A percentile compares a stretch with the other conserved stretches of the same genome.
Evolutionary conservation across 306 rosid genomes (phyloP).

Genomic region (Lathyrus aphaca): DNA sequence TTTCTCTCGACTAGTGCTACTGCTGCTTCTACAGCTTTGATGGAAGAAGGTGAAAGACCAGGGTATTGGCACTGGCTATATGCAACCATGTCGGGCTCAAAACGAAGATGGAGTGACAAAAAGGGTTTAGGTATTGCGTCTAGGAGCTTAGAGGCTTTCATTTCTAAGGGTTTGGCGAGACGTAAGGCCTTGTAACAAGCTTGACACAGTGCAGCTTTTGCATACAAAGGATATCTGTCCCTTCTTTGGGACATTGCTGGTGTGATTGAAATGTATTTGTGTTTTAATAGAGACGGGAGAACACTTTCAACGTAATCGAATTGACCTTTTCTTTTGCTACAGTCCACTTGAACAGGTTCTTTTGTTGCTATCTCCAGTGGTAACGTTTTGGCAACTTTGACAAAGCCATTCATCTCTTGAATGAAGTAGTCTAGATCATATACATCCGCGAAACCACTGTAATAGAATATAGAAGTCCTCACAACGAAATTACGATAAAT

Average conservation of each 20-base stretch:
- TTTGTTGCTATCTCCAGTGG: constrained; percentile 68
- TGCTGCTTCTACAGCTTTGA: constrained; percentile 70
- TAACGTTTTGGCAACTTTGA: constrained; percentile 70
- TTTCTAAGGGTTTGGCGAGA: constrained; percentile 71
- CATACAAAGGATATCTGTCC: constrained; percentile 86
- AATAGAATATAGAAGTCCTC: constrained; percentile 24
- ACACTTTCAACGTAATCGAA: constrained; percentile 87
- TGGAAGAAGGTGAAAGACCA: constrained; percentile 62
- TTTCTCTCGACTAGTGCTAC: constrained; percentile 72
- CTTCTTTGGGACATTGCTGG: constrained; percentile 96
- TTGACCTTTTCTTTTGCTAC: constrained; percentile 93
- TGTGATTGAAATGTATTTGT: constrained; percentile 78
- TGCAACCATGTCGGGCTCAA: constrained; percentile 96
- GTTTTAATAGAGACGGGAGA: constrained; percentile 74
- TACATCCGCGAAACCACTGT: constrained; percentile 91
- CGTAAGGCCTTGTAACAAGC: constrained; percentile 90
- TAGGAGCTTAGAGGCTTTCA: constrained; percentile 79
- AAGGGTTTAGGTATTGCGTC: constrained; percentile 93
- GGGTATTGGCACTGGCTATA: constrained; percentile 86
- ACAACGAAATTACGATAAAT: constrained; percentile 8
- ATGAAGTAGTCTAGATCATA: constrained; percentile 86
- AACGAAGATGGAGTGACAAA: constrained; percentile 89
- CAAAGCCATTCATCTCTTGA: constrained; percentile 67
- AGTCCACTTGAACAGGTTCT: constrained; percentile 76
- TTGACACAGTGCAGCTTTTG: constrained; percentile 91